These are phyloP conservation scores for Danielia reshetovae DNA, from an alignment of 805 yeast species.

Conservation along the genomic window DNA sequence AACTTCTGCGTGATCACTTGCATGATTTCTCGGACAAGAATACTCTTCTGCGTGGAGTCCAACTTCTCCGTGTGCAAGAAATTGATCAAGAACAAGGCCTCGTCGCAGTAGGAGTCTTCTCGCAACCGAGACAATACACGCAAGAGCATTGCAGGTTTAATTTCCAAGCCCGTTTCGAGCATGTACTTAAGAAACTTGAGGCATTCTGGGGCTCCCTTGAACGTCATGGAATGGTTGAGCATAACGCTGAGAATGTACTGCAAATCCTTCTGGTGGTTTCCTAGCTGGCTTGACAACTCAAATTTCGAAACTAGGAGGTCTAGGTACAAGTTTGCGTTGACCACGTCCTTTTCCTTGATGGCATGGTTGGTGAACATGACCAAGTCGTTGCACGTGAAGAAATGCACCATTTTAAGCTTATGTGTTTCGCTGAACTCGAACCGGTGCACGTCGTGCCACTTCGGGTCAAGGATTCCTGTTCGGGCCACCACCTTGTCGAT, in stretches of 20 bases:
- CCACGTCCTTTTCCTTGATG: conserved; percentile 24
- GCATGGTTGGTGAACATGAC: conserved; percentile 19
- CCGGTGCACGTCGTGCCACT: conserved; percentile 33
- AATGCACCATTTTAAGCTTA: conserved; percentile 27
- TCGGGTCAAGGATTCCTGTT: conserved; percentile 33
- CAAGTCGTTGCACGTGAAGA: conserved; percentile 26
- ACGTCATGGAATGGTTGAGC: conserved; percentile 32
- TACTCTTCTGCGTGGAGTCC: conserved; percentile 13
- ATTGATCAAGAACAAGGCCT: conserved; percentile 33
- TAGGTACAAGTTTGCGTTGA: conserved; percentile 31
- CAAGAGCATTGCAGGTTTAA: conserved; percentile 23
- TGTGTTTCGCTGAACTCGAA: conserved; percentile 15
- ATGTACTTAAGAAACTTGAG: conserved; percentile 31
- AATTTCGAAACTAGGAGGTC: conserved; percentile 35
- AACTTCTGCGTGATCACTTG: conserved; percentile 27
- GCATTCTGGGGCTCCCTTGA: conserved; percentile 33
- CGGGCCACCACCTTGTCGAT: conserved; percentile 30
- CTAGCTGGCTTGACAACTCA: conserved; percentile 17
- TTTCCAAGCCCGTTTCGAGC: conserved; percentile 21
- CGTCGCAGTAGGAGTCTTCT: conserved; percentile 25
- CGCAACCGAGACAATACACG: conserved; percentile 30
- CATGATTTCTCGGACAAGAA: conserved; percentile 29
- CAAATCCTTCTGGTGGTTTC: conserved; percentile 5
- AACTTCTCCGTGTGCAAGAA: conserved; percentile 23
- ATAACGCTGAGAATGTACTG: conserved; percentile 26